phyloP scores from a whole-genome alignment of 352 stramenopile species.

The Blastocystis sp. region DNA sequence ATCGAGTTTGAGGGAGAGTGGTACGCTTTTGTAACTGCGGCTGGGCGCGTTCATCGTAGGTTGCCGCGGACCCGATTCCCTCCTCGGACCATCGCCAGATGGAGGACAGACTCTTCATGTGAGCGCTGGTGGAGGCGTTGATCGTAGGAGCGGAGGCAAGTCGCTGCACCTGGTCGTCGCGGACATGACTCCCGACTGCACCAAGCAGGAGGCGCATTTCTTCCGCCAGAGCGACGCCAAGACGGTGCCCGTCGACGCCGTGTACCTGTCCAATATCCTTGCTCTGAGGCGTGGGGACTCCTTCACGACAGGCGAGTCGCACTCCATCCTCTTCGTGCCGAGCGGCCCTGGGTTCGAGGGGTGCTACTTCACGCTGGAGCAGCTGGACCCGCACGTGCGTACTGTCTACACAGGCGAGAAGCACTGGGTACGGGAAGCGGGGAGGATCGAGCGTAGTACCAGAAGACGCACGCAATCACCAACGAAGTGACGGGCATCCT shows the following conservation, averaged over 20 bases:
- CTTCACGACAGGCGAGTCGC: background rate
- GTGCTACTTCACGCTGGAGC: background rate
- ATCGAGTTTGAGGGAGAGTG: background rate
- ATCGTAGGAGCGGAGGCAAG: background rate
- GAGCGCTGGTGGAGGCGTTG: background rate
- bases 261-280: background rate
- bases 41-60: background rate
- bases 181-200: background rate
- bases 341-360: background rate
- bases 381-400: background rate
- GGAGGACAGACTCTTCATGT: background rate
- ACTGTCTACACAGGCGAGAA: background rate
- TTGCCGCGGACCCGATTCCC: background rate
- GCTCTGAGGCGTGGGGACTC: background rate
- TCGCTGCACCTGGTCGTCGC: conserved; percentile 10
- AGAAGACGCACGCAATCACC: background rate
- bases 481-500: background rate
- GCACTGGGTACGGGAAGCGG: background rate
- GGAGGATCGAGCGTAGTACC: background rate
- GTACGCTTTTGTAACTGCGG: background rate
- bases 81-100: background rate
- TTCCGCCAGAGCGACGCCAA: background rate
- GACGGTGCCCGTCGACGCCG: background rate
- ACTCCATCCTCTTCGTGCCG: background rate
- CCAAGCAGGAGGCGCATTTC: background rate